Base-by-base conservation (phyloP, 2,329 filamentous ascomycete species). In the Bimuria novae-zelandiae region DNA sequence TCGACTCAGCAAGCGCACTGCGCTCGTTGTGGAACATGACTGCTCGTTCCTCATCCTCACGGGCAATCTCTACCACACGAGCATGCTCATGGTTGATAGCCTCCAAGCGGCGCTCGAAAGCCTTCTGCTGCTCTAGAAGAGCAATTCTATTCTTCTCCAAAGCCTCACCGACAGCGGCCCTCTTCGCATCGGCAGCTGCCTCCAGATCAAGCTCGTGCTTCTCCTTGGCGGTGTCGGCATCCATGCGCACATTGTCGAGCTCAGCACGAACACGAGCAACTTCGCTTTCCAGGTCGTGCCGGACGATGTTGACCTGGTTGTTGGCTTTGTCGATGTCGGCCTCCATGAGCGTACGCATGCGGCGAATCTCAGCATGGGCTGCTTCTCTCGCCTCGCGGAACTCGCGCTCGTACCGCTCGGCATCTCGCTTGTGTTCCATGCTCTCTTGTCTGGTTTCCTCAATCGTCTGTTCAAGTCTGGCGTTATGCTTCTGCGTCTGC, bases 181-280 rank as follows among this genome's bases (percentile, higher is more conserved):
- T 80, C 75, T 88, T 90, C 14, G 83, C 85, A 55, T 85, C 84
- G 54, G 89, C 84, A 19, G 88, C 88, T 61, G 94, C 90, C 71
- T 96, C 89, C 10, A 96, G 80, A 48, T 94, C 82, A 78, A 94
- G 88, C 68, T 96, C 91, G 62, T 89, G 87, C 63, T 88, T 89
- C 17, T 88, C 90, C 70, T 89, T 92, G 51, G 86, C 82, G 3
- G 89, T 92, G 65, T 96, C 90, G 8, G 87, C 84, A 57, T 96
- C 91, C 67, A 94, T 80, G 67, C 83, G 88, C 51, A 89, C 82
- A 62, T 87, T 86, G 58, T 96, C 90, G 37, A 96, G 77, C 70
- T 96, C 89, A 17, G 82, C 77, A 48, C 90, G 86, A 23, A 92
- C 77, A 64, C 86, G 87, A 22, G 81, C 76, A 54, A 94, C 83